Conservation (phyloP, 352 stramenopile genomes). For the Globisporangium splendens region DNA sequence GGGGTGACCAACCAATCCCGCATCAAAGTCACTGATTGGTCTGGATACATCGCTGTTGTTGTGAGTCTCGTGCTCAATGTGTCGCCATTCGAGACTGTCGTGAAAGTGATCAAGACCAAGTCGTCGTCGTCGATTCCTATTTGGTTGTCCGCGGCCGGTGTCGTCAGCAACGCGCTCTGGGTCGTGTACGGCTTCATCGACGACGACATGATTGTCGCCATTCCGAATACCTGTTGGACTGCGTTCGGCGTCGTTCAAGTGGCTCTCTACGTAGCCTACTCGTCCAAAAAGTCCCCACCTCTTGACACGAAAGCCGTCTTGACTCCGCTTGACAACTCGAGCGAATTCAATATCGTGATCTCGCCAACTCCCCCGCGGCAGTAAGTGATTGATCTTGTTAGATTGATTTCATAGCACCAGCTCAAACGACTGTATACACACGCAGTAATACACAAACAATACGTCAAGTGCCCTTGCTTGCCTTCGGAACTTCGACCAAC, state of each 20-base stretch:
- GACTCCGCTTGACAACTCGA: too few species aligned
- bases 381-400: too few species aligned
- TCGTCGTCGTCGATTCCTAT: conserved; percentile 37
- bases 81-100: conserved; percentile 29
- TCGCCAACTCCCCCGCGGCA: too few species aligned
- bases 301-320: too few species aligned
- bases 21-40: conserved; percentile 8
- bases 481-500: too few species aligned
- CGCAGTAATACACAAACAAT: too few species aligned
- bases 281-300: too few species aligned
- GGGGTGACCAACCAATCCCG: conserved; percentile 25
- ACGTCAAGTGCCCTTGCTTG: too few species aligned
- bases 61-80: conserved; percentile 24
- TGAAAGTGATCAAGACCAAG: conserved; percentile 26
- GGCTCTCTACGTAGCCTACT: too few species aligned
- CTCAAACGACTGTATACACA: too few species aligned
- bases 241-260: conserved; percentile 35
- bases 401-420: too few species aligned
- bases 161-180: conserved; percentile 53
- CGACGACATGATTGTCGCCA: conserved; percentile 41
- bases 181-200: conserved; percentile 42
- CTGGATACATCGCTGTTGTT: conserved; percentile 16
- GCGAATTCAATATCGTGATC: too few species aligned
- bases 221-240: conserved; percentile 33
- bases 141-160: conserved; percentile 41